Base-by-base conservation (phyloP, 768 basidiomycete genomes). In the Naganishia antarctica region DNA sequence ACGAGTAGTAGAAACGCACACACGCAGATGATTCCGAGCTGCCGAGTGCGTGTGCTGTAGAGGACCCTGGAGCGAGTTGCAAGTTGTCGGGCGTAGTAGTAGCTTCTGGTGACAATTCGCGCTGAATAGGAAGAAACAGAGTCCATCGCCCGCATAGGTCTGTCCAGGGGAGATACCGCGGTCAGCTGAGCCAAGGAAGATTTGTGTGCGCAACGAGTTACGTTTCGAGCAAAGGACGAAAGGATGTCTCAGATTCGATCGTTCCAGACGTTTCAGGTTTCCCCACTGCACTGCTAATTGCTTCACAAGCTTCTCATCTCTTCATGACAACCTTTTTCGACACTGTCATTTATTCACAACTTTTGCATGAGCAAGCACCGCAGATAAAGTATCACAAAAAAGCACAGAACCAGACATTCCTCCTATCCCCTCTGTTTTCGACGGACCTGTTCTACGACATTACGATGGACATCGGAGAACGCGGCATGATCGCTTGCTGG, bases 41-140 rank as follows among this genome's bases (percentile, higher is more conserved):
- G 53, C 28, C 53, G 53, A 2, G 53, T 57, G 9, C 53, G 32
- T 15, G 53, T 57, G 53, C 53, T 57, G 37, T 40, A 57, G 12
- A 57, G 53, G 34, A 34, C 53, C 7, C 53, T 16, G 28, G 62
- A 44, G 28, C 51, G 62, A 26, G 41, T 44, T 65, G 68, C 66
- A 62, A 50, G 67, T 64, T 63, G 70, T 71, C 68, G 66, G 21
- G 47, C 31, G 34, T 62, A 32, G 46, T 44, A 44, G 50, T 63
- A 41, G 1, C 23, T 8, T 8, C 49, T 25, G 11, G 34, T 37
- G 37, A 51, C 32, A 13, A 57, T 16, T n/a, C 40, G 53, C 9
- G 53, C 53, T 34, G 40, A 9, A 25, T 57, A 57, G 23, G 53
- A 37, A 2, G 53, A 21, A 12, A 40, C 11, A 2, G 34, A 37